phyloP scores from a whole-genome alignment of 108 stramenopile genomes.

The Nitzschia palea region DNA sequence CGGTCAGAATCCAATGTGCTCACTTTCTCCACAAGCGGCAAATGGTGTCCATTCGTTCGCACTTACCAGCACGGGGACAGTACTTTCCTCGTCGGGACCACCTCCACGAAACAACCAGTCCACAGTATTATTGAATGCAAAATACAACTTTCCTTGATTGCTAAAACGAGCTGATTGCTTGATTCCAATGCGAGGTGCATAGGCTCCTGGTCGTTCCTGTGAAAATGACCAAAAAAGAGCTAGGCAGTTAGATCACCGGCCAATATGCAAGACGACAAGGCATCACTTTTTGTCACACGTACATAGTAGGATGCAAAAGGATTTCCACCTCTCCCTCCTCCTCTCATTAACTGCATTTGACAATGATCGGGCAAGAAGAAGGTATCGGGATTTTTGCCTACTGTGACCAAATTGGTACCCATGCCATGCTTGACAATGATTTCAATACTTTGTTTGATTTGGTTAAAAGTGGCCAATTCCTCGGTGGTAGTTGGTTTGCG shows the following conservation, averaged over 20 bases:
- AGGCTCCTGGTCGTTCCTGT: not conserved
- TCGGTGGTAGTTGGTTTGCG: not conserved
- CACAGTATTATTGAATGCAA: constrained; percentile 7
- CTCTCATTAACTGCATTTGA: not conserved
- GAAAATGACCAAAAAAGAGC: not conserved
- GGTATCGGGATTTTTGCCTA: not conserved
- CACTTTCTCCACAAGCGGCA: too few relatives aligned
- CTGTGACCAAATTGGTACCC: not conserved
- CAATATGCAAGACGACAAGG: not conserved
- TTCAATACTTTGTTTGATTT: not conserved
- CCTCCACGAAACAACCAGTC: not conserved
- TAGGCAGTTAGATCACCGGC: not conserved
- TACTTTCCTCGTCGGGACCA: not conserved
- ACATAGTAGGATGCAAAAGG: constrained; percentile 1
- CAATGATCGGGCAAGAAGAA: not conserved
- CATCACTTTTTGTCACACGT: not conserved
- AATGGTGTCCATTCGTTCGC: not conserved
- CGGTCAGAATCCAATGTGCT: too few relatives aligned
- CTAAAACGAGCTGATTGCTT: constrained; percentile 4
- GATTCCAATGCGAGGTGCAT: not conserved
- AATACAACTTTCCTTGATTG: not conserved
- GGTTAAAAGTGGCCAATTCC: not conserved
- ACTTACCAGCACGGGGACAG: not conserved
- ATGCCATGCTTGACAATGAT: not conserved
- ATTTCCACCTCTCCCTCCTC: not conserved